Conservation (phyloP, 2,329 filamentous ascomycete genomes). For the Eutypa lata region DNA sequence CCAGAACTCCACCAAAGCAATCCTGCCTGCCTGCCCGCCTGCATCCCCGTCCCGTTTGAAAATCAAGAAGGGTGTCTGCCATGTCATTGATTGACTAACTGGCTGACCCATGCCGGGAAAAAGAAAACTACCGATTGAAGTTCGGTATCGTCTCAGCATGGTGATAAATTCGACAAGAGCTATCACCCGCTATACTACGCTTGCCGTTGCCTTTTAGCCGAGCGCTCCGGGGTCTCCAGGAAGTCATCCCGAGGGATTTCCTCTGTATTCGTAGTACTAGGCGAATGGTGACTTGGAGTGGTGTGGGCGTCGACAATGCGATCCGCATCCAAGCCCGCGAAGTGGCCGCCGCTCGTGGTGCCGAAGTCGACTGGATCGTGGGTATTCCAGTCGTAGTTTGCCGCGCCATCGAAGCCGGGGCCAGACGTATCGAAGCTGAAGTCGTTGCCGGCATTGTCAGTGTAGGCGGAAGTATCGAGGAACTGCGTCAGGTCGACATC, state of each 20-base stretch:
- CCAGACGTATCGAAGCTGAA: slow-evolving; percentile 43
- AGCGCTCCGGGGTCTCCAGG: slow-evolving; percentile 27
- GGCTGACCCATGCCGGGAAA: no score
- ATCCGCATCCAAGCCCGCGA: slow-evolving; percentile 11
- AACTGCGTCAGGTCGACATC: slow-evolving; percentile 51
- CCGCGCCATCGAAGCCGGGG: slow-evolving; percentile 10
- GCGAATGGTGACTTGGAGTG: slow-evolving; percentile 34
- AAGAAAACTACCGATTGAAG: no score
- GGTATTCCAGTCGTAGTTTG: slow-evolving; percentile 20
- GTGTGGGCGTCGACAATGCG: slow-evolving; percentile 28
- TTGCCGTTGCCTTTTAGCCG: slow-evolving; percentile 30
- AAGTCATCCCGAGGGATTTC: slow-evolving; percentile 47
- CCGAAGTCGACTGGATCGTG: slow-evolving; percentile 21
- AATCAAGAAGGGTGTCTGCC: no score
- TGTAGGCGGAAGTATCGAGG: slow-evolving; percentile 36
- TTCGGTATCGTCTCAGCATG: no score
- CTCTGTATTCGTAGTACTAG: slow-evolving; percentile 48
- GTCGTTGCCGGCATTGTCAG: slow-evolving; percentile 21
- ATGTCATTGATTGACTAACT: no score
- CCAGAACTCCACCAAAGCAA: not conserved
- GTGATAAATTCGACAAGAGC: no score
- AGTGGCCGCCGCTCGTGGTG: slow-evolving; percentile 1
- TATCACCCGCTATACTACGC: slow-evolving; percentile 9
- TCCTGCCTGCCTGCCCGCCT: no score
- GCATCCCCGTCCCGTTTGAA: no score